Evolutionary conservation across 2,329 filamentous ascomycete genomes (phyloP).

Genomic region (Diaporthe eres): DNA sequence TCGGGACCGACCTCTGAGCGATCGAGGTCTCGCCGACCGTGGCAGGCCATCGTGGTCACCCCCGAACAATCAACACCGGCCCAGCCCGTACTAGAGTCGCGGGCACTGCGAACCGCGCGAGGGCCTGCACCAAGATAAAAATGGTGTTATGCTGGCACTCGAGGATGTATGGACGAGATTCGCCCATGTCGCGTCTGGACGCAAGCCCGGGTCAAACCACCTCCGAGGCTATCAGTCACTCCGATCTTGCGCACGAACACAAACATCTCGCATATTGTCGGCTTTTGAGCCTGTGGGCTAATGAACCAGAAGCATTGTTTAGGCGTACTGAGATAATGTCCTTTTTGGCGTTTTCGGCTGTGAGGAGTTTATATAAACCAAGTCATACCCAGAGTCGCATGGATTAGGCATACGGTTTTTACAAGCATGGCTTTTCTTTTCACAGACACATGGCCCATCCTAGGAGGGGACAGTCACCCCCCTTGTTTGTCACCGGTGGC

Average conservation of each 20-base stretch:
- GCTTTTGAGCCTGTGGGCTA: slow-evolving; percentile 32
- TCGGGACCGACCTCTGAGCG: slow-evolving; percentile 47
- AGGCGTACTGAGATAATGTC: slow-evolving; percentile 39
- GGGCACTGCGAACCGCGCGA: neutral
- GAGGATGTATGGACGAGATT: neutral
- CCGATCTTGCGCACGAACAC: neutral
- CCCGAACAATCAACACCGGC: slow-evolving; percentile 47
- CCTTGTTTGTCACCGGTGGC: slow-evolving; percentile 6
- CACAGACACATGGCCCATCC: neutral
- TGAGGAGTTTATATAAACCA: slow-evolving; percentile 39
- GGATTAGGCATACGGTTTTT: slow-evolving; percentile 36
- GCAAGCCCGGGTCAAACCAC: neutral
- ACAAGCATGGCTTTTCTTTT: slow-evolving; percentile 33
- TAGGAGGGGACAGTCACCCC: neutral
- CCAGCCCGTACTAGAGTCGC: slow-evolving; percentile 48
- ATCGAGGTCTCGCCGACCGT: slow-evolving; percentile 44
- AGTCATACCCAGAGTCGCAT: slow-evolving; percentile 39
- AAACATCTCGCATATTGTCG: slow-evolving; percentile 25
- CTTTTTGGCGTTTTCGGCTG: slow-evolving; percentile 40
- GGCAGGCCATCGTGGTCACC: slow-evolving; percentile 48
- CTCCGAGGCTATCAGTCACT: neutral
- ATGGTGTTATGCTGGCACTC: neutral
- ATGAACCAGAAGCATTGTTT: slow-evolving; percentile 41
- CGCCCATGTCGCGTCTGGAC: neutral
- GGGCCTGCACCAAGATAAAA: neutral